These are phyloP conservation scores for Ilex paraguariensis DNA, from an alignment of 305 asterid genomes.

Conservation along the genomic window DNA sequence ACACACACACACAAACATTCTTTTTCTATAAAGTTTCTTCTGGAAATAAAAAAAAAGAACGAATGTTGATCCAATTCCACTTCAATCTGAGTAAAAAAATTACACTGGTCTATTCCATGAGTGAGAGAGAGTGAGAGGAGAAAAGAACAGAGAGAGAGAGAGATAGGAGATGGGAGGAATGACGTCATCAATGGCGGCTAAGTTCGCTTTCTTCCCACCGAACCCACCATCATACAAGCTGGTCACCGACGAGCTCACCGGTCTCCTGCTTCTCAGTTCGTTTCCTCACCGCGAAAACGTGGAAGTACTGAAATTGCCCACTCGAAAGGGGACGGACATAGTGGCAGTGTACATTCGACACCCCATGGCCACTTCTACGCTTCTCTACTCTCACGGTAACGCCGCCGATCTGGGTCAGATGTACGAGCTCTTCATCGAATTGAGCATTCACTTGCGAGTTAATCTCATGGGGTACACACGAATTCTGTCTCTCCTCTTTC, in stretches of 20 bases:
- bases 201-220: constrained; percentile 92
- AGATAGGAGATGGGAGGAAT: constrained; percentile 68
- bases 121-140: neutral
- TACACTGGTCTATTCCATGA: neutral
- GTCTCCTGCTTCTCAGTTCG: constrained; percentile 64
- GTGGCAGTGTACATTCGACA: constrained; percentile 83
- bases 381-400: constrained; percentile 92
- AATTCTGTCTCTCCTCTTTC: neutral
- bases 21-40: too few relatives aligned
- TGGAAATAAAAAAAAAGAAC: too few relatives aligned
- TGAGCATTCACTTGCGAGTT: constrained; percentile 82
- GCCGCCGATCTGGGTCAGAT: constrained; percentile 98
- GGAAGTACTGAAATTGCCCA: constrained; percentile 72
- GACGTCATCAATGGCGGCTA: constrained; percentile 99
- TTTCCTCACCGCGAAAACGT: constrained; percentile 94
- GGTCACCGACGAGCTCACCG: constrained; percentile 70
- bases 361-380: constrained; percentile 81
- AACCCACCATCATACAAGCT: constrained; percentile 88
- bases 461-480: constrained; percentile 76
- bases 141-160: too few relatives aligned
- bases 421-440: constrained; percentile 90
- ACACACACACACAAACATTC: too few relatives aligned
- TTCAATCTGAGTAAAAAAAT: too few relatives aligned
- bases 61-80: too few relatives aligned
- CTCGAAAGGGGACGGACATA: constrained; percentile 77